These are phyloP conservation scores for Hippophae rhamnoides DNA, from an alignment of 306 rosid genomes.

Conservation along the genomic window DNA sequence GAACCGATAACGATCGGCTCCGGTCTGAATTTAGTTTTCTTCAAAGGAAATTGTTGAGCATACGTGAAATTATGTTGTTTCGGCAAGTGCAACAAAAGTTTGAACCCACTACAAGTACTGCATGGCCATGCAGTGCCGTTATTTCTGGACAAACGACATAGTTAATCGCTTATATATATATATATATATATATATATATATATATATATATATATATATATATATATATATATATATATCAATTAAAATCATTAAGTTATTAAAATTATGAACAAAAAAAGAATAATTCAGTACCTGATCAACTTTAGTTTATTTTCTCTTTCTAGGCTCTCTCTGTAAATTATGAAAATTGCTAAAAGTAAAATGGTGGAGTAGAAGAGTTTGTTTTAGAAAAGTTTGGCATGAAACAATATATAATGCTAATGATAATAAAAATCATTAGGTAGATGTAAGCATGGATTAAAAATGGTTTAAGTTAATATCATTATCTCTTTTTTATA, in stretches of 20 bases:
- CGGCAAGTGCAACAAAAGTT: conserved; percentile 39
- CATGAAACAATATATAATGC: no score
- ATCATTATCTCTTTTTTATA: no score
- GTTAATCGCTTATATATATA: conserved; percentile 21
- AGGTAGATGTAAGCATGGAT: no score
- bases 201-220: conserved; percentile 20
- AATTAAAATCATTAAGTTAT: conserved; percentile 16
- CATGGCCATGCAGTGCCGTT: conserved; percentile 52
- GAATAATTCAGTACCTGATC: conserved; percentile 9
- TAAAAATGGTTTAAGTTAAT: no score
- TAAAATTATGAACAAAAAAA: conserved; percentile 15
- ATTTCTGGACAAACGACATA: conserved; percentile 31
- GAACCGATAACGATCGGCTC: conserved; percentile 54
- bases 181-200: conserved; percentile 24
- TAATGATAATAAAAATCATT: no score
- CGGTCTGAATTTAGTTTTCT: conserved; percentile 42
- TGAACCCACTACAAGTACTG: conserved; percentile 18
- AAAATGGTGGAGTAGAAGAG: conserved; percentile 24
- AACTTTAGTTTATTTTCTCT: background rate
- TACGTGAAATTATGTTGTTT: conserved; percentile 39
- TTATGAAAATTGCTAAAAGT: conserved; percentile 25
- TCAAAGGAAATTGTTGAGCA: conserved; percentile 35
- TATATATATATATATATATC: conserved; percentile 15
- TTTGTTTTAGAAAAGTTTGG: conserved; percentile 9
- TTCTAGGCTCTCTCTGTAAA: conserved; percentile 10